phyloP scores from a whole-genome alignment of 2,329 filamentous ascomycete species.

The Coniochaeta hoffmannii region DNA sequence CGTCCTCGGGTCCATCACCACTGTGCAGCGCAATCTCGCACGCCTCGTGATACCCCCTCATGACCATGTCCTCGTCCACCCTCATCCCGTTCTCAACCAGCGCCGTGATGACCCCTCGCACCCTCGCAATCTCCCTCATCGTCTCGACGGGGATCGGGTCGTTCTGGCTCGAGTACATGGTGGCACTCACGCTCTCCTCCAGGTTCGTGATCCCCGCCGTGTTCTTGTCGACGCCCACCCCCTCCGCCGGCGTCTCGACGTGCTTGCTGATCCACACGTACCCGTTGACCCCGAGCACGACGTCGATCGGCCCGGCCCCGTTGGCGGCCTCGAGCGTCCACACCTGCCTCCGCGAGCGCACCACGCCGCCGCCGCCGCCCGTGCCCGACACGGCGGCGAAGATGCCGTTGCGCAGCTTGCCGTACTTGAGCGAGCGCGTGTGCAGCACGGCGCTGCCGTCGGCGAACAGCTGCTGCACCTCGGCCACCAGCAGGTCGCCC shows the following conservation, averaged over 20 bases:
- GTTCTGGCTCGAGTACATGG: slow-evolving; percentile 93
- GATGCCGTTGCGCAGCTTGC: slow-evolving; percentile 88
- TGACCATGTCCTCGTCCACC: slow-evolving; percentile 87
- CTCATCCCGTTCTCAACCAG: slow-evolving; percentile 74
- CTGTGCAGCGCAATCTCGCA: slow-evolving; percentile 64
- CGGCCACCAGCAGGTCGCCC: slow-evolving; percentile 86
- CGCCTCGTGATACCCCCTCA: slow-evolving; percentile 72
- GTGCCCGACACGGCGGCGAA: slow-evolving; percentile 78
- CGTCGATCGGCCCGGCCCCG: slow-evolving; percentile 63
- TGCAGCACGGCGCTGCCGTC: slow-evolving; percentile 85
- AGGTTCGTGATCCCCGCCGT: slow-evolving; percentile 64
- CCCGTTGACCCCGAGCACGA: slow-evolving; percentile 90
- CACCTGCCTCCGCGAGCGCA: slow-evolving; percentile 75
- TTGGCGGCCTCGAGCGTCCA: slow-evolving; percentile 63
- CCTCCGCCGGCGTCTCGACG: slow-evolving; percentile 40
- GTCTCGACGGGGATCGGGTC: slow-evolving; percentile 71
- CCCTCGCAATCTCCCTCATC: slow-evolving; percentile 78
- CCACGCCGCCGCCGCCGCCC: slow-evolving; percentile 79
- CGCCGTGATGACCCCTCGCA: slow-evolving; percentile 74
- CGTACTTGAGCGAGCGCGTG: slow-evolving; percentile 85
- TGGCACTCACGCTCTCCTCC: slow-evolving; percentile 78
- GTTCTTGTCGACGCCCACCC: slow-evolving; percentile 28
- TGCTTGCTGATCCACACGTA: slow-evolving; percentile 95
- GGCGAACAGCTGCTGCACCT: slow-evolving; percentile 82
- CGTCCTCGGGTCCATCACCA: slow-evolving; percentile 45